phyloP scores from a whole-genome alignment of 208 protist species.

The Leishmania lainsoni region DNA sequence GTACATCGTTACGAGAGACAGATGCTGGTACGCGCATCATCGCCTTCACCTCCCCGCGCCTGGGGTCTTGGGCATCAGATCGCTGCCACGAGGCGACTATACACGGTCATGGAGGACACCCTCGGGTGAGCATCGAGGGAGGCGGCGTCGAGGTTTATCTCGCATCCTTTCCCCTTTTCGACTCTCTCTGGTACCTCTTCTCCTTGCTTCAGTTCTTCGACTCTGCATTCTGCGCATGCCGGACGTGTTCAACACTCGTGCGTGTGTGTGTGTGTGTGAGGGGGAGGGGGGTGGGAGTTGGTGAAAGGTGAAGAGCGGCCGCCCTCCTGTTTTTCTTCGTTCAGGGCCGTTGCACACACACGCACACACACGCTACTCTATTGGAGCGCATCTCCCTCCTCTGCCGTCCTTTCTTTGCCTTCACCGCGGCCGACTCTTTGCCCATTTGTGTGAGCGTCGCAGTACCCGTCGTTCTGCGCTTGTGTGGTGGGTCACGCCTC shows the following conservation, averaged over 20 bases:
- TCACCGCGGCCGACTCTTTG: not conserved
- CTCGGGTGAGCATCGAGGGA: not conserved
- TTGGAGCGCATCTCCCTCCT: not conserved
- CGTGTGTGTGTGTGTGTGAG: not conserved
- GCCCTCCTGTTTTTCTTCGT: no score
- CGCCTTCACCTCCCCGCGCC: not conserved
- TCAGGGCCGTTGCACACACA: not conserved
- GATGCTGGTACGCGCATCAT: not conserved
- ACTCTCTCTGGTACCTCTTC: not conserved
- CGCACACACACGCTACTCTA: not conserved
- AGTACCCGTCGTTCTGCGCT: no score
- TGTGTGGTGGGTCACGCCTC: no score
- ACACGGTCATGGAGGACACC: not conserved
- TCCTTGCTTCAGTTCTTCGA: not conserved
- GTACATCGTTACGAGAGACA: not conserved
- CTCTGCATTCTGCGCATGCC: not conserved
- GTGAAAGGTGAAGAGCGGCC: no score
- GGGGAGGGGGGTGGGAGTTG: not conserved
- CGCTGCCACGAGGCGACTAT: not conserved
- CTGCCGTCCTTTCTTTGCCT: not conserved
- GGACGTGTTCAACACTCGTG: not conserved
- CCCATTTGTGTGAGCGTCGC: not conserved
- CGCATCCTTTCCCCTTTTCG: not conserved
- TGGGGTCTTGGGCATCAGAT: no score
- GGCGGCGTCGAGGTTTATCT: not conserved